Evolutionary conservation across 345 rosid species (phyloP).

Genomic region (Gossypium stocksii): DNA sequence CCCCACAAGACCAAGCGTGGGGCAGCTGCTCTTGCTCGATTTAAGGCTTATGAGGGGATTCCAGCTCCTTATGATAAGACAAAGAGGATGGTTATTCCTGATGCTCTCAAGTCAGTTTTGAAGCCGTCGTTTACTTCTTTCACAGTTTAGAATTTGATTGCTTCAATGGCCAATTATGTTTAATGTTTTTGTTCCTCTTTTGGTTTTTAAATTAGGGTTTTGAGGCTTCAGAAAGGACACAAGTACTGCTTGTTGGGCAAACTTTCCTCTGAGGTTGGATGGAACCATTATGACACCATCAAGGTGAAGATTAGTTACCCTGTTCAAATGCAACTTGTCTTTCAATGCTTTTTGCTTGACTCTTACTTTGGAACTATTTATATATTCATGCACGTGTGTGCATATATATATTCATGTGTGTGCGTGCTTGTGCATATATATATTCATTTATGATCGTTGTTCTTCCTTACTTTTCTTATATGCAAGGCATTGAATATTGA

Average conservation of each 20-base stretch:
- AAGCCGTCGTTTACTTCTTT: not conserved
- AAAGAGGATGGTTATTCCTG: slow-evolving; percentile 4
- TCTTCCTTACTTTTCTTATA: not conserved
- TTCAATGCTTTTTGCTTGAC: not conserved
- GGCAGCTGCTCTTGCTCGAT: not conserved
- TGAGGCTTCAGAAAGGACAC: slow-evolving; percentile 4
- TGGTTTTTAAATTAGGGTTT: not conserved
- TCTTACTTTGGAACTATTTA: not conserved
- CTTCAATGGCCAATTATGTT: not conserved
- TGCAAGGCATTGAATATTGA: too few relatives aligned
- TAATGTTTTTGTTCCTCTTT: not conserved
- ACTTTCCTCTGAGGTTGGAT: not conserved
- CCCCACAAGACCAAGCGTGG: slow-evolving; percentile 2
- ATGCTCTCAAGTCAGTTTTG: not conserved
- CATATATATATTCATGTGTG: not conserved
- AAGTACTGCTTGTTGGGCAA: not conserved
- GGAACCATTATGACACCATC: slow-evolving; percentile 5
- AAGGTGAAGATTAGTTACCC: not conserved
- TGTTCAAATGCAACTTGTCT: not conserved
- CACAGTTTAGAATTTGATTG: not conserved
- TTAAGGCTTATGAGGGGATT: not conserved
- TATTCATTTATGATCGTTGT: not conserved
- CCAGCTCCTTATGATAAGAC: not conserved
- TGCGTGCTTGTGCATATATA: not conserved
- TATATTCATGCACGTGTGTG: not conserved